Conservation (phyloP, 805 yeast species). For the Yamadazyma olivae region DNA sequence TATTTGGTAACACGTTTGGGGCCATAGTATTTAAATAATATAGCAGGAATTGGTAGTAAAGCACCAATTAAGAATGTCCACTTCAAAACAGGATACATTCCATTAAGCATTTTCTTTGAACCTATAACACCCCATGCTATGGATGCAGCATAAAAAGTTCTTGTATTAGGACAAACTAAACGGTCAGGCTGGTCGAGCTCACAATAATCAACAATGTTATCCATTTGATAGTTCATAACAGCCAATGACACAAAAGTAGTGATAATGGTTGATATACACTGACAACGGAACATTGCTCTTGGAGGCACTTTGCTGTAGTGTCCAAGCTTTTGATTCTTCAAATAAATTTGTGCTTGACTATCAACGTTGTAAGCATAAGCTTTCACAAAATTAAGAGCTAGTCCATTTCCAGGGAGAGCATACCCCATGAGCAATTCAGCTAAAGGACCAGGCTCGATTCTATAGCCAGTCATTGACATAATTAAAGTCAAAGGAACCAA, state of each 20-base stretch:
- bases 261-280: slow-evolving; percentile 10
- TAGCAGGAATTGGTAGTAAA: slow-evolving; percentile 18
- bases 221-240: slow-evolving; percentile 13
- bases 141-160: slow-evolving; percentile 46
- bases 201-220: slow-evolving; percentile 13
- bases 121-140: slow-evolving; percentile 66
- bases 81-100: slow-evolving; percentile 26
- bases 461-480: slow-evolving; percentile 46
- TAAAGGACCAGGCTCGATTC: slow-evolving; percentile 48
- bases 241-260: slow-evolving; percentile 8
- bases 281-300: slow-evolving; percentile 19
- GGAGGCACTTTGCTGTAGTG: slow-evolving; percentile 24
- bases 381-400: slow-evolving; percentile 50
- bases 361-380: slow-evolving; percentile 53
- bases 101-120: slow-evolving; percentile 27
- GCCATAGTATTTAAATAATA: slow-evolving; percentile 15
- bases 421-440: slow-evolving; percentile 58
- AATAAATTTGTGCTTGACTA: slow-evolving; percentile 54
- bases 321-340: slow-evolving; percentile 16
- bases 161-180: slow-evolving; percentile 33
- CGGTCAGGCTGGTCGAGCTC: slow-evolving; percentile 15
- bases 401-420: slow-evolving; percentile 54
- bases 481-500: slow-evolving; percentile 51
- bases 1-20: slow-evolving; percentile 17
- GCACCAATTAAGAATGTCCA: slow-evolving; percentile 30